Conservation (phyloP, 768 basidiomycete genomes). For the Termitomyces sp. region DNA sequence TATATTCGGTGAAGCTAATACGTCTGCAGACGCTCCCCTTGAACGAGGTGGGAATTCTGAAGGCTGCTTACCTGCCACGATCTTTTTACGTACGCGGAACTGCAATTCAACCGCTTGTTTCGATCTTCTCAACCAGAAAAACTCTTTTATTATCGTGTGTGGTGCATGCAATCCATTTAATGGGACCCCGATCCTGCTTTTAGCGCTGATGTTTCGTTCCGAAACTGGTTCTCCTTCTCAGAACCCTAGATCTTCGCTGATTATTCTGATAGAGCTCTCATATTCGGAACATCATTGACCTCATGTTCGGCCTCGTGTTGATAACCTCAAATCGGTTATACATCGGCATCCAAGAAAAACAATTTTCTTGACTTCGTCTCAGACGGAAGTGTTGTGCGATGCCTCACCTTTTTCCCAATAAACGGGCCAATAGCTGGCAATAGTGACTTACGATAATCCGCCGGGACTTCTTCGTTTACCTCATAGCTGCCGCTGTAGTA, state of each 20-base stretch:
- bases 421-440: neutral
- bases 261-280: constrained; percentile 18
- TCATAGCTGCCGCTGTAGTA: constrained; percentile 19
- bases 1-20: constrained; percentile 38
- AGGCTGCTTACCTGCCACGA: constrained; percentile 39
- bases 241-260: constrained; percentile 18
- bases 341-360: constrained; percentile 1
- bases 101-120: constrained; percentile 29
- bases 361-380: constrained; percentile 1
- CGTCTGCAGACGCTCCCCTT: constrained; percentile 34
- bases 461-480: constrained; percentile 20
- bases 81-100: constrained; percentile 45
- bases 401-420: neutral
- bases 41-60: constrained; percentile 38
- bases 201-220: constrained; percentile 11
- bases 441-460: neutral
- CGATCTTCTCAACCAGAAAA: constrained; percentile 23
- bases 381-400: constrained; percentile 2
- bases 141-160: constrained; percentile 9
- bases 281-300: constrained; percentile 18
- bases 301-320: constrained; percentile 39
- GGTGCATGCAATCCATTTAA: constrained; percentile 6
- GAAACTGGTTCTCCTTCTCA: constrained; percentile 12
- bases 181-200: constrained; percentile 10
- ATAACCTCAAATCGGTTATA: constrained; percentile 16